These are phyloP conservation scores for Irpex rosettiformis DNA, from an alignment of 1,284 basidiomycete species.

Conservation along the genomic window DNA sequence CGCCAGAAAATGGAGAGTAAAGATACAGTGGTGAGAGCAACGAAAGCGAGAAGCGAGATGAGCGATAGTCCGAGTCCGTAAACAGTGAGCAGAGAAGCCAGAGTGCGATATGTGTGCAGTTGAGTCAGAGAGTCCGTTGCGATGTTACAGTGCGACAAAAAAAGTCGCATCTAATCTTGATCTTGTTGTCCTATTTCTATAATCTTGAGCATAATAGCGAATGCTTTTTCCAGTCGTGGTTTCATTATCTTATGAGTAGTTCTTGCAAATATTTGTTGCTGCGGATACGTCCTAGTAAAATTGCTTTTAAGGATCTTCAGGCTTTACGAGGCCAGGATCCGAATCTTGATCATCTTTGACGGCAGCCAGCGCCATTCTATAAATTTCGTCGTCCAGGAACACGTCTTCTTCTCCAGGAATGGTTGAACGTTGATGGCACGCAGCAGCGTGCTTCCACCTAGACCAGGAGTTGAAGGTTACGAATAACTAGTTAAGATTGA, in stretches of 20 bases:
- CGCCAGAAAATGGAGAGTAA: background rate
- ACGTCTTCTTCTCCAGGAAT: conserved; percentile 53
- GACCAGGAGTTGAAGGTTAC: too few species aligned
- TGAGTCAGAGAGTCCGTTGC: background rate
- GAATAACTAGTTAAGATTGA: too few species aligned
- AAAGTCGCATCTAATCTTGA: background rate
- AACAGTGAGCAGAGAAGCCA: background rate
- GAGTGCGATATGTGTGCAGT: background rate
- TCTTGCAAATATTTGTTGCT: background rate
- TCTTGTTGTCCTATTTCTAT: background rate
- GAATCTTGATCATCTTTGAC: background rate
- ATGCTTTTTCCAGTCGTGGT: too few species aligned
- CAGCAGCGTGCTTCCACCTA: conserved; percentile 81
- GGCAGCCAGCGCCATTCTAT: conserved; percentile 3
- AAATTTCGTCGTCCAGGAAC: conserved; percentile 40
- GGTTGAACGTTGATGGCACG: conserved; percentile 59
- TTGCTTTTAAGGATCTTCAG: too few species aligned
- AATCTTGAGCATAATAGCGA: too few species aligned
- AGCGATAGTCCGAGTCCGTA: background rate
- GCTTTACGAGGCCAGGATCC: too few species aligned
- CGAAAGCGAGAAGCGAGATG: too few species aligned
- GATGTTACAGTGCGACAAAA: background rate
- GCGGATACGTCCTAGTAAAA: too few species aligned
- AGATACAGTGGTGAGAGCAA: background rate
- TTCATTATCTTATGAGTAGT: too few species aligned